Conservation (phyloP, 2,329 filamentous ascomycete species). For the Aspergillus novoparasiticus region DNA sequence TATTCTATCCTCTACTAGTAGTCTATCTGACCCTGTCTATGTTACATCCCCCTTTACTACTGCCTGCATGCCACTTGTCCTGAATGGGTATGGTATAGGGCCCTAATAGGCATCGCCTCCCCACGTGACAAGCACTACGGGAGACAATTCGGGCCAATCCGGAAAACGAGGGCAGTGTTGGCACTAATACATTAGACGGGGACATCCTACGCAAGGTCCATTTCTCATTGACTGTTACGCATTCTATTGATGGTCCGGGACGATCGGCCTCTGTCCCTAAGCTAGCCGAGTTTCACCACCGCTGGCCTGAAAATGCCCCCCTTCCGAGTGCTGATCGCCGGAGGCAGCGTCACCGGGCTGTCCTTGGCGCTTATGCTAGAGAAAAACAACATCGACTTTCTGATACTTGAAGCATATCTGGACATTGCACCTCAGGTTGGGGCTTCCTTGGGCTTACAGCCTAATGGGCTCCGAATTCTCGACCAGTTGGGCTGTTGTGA, state of each 20-base stretch:
- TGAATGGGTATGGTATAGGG: background rate
- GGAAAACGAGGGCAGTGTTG: background rate
- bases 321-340: background rate
- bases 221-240: too few species aligned
- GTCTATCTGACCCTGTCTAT: too few species aligned
- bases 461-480: conserved; percentile 20
- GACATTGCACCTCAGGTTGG: conserved; percentile 25
- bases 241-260: background rate
- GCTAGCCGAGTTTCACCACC: background rate
- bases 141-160: background rate
- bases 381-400: conserved; percentile 19
- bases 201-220: background rate
- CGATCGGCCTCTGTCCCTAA: background rate
- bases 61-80: background rate
- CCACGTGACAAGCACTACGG: background rate
- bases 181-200: too few species aligned
- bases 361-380: conserved; percentile 23
- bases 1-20: too few species aligned
- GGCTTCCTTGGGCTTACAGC: conserved; percentile 20
- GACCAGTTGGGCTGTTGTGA: conserved; percentile 20
- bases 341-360: conserved; percentile 11
- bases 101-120: background rate
- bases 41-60: too few species aligned
- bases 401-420: conserved; percentile 22
- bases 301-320: background rate